Base-by-base conservation (phyloP, 1,284 basidiomycete genomes). In the Cutaneotrichosporon sp. region DNA sequence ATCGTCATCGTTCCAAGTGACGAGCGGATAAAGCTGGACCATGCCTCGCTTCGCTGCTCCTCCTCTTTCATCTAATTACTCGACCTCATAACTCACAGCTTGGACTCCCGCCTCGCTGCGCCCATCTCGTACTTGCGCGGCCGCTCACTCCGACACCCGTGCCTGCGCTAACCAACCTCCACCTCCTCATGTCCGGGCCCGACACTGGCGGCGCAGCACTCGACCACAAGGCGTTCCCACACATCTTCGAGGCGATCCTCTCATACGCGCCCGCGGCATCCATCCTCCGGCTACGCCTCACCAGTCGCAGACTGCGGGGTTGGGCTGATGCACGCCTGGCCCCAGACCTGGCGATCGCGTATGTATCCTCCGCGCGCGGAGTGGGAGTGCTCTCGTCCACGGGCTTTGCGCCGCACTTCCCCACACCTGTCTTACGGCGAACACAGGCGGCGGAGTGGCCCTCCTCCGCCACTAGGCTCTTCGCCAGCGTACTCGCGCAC, bases 171-270 rank as follows among this genome's bases (percentile, higher is more conserved):
- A 26, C 26, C 26, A 18, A 42, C 40, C 14, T 18, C 13, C 11
- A 16, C 14, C 42, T n/a, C 18, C 42, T 4, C 42, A 46, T 46
- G 42, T 46, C 42, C 9, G 42, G 11, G 4, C 49, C 22, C 22
- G 31, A 38, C 21, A 4, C 34, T 21, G 22, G 22, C 22, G 38
- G 47, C 6, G 9, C 50, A 11, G 50, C 53, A 2, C 56, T 65
- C 31, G 60, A 61, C 34, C 60, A 58, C 51, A 14, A 47, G 14
- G 47, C 40, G 7, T 65, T 55, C 56, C 64, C 64, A 6, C 60
- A 65, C 64, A 65, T 65, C 50, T 58, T 65, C 30, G 60, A 61
- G 4, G 18, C 51, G 9, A 49, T 61, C 60, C 34, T 65, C 31
- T n/a, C 36, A 8, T 10, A 50, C 31, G 58, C 63, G 3, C 18